phyloP scores from a whole-genome alignment of 225 moss, liverwort and hornwort genomes.

The Pleurozium schreberi region DNA sequence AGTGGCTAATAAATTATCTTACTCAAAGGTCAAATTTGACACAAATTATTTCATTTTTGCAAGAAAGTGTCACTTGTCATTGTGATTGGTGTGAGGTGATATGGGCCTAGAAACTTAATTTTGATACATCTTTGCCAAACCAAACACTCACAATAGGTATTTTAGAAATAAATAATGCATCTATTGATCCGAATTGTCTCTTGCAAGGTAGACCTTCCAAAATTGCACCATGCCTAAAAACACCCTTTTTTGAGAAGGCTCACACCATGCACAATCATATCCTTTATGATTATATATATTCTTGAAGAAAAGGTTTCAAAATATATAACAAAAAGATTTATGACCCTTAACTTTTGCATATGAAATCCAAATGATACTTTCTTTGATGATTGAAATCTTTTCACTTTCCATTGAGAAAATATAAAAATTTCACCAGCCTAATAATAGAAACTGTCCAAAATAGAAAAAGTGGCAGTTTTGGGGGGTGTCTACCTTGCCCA shows the following conservation, averaged over 20 bases:
- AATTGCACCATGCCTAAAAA: neutral
- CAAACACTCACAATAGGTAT: neutral
- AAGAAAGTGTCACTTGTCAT: too few species aligned
- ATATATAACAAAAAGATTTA: neutral
- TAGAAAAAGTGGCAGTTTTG: neutral
- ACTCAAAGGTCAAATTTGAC: rapidly evolving
- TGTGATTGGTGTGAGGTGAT: neutral
- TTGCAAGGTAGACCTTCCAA: neutral
- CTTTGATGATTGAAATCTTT: neutral
- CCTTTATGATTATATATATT: too few species aligned
- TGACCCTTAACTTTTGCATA: neutral
- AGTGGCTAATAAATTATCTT: neutral
- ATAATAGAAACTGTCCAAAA: neutral
- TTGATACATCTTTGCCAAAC: neutral
- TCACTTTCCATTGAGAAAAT: neutral
- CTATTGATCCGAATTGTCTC: neutral
- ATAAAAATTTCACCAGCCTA: neutral
- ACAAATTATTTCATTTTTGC: neutral
- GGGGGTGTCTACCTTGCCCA: neutral
- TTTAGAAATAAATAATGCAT: neutral
- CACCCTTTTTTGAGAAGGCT: neutral
- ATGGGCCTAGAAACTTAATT: neutral
- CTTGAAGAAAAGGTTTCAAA: neutral
- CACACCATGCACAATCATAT: rapidly evolving
- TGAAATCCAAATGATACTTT: neutral